A percentile compares a stretch with the other conserved stretches of the same genome.
Evolutionary conservation across 768 basidiomycete species (phyloP).

Genomic region (Boletus patriciae): DNA sequence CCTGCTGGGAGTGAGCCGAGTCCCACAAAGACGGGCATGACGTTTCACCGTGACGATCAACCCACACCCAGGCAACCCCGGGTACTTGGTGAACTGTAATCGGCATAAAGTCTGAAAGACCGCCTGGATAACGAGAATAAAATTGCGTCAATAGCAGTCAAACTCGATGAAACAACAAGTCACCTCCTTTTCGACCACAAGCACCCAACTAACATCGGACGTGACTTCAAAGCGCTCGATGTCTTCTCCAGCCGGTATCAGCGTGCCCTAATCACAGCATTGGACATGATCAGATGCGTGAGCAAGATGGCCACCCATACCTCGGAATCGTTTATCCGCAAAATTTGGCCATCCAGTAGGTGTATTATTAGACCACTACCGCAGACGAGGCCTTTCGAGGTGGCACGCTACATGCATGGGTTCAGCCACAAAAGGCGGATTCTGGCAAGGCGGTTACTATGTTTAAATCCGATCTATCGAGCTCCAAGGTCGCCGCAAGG

Average conservation of each 20-base stretch:
- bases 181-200: slow-evolving; percentile 95
- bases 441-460: slow-evolving; percentile 48
- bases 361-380: slow-evolving; percentile 62
- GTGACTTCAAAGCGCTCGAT: slow-evolving; percentile 60
- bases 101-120: slow-evolving; percentile 88
- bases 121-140: slow-evolving; percentile 53
- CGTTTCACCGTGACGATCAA: slow-evolving; percentile 70
- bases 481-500: slow-evolving; percentile 75
- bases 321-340: slow-evolving; percentile 58
- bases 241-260: slow-evolving; percentile 78
- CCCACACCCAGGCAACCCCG: slow-evolving; percentile 58
- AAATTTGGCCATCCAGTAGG: slow-evolving; percentile 52
- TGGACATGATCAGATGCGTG: not conserved
- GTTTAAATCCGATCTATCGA: slow-evolving; percentile 74
- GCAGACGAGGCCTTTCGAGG: slow-evolving; percentile 84
- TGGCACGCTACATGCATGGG: slow-evolving; percentile 60
- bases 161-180: slow-evolving; percentile 3
- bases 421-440: slow-evolving; percentile 9
- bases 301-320: slow-evolving; percentile 33
- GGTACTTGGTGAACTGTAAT: slow-evolving; percentile 49
- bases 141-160: slow-evolving; percentile 1
- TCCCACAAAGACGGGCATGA: not conserved
- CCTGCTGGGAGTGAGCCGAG: slow-evolving; percentile 46
- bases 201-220: slow-evolving; percentile 66
- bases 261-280: slow-evolving; percentile 51